Percentiles rank a stretch among this genome's conserved stretches.
These are phyloP conservation scores for Dactylellina haptotyla DNA, from an alignment of 2,329 filamentous ascomycete genomes.

Conservation along the genomic window DNA sequence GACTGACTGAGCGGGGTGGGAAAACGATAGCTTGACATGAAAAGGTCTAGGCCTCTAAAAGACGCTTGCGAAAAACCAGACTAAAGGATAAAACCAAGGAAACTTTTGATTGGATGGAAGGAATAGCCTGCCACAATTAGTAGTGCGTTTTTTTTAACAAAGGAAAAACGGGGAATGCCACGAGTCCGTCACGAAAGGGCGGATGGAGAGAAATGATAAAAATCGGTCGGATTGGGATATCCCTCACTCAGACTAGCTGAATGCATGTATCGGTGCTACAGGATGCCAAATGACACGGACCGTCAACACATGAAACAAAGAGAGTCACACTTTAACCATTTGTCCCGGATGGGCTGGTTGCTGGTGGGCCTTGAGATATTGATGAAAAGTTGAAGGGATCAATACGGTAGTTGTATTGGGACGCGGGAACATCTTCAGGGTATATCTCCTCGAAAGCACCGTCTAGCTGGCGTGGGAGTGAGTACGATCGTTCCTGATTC, in stretches of 20 bases:
- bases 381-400: constrained; percentile 62
- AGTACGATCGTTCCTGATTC: constrained; percentile 63
- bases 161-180: neutral
- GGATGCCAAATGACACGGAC: constrained; percentile 8
- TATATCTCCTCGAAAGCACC: constrained; percentile 68
- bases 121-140: constrained; percentile 1
- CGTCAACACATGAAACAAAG: constrained; percentile 4
- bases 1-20: neutral
- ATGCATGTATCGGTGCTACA: constrained; percentile 12
- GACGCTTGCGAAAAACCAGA: neutral
- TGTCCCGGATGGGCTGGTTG: constrained; percentile 41
- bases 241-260: neutral
- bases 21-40: neutral
- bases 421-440: constrained; percentile 64
- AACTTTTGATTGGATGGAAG: constrained; percentile 22
- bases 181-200: neutral
- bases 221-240: constrained; percentile 6
- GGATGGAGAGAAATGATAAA: neutral
- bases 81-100: constrained; percentile 6
- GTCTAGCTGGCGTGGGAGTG: constrained; percentile 61
- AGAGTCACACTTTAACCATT: constrained; percentile 29
- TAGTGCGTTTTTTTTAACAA: neutral
- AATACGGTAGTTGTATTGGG: constrained; percentile 68
- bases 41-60: constrained; percentile 16
- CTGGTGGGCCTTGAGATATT: constrained; percentile 43